Percentiles rank a stretch among this genome's conserved stretches.
phyloP scores from a whole-genome alignment of 139 green algal genomes.

The Chlorella sorokiniana region DNA sequence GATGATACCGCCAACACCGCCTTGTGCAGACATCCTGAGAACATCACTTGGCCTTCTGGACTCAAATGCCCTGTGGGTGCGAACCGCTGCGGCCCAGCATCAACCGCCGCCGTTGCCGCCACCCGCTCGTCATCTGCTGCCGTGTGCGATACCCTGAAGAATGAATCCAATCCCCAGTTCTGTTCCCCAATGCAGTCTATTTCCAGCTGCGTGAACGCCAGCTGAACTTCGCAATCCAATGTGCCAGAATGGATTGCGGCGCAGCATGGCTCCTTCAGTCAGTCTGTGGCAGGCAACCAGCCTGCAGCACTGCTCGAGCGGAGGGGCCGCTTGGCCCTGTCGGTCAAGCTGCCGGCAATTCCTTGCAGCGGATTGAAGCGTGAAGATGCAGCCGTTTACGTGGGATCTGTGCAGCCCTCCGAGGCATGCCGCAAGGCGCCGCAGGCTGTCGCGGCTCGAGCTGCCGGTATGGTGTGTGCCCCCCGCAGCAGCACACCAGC shows the following conservation, averaged over 20 bases:
- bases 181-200: conserved; percentile 4
- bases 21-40: no score
- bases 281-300: not conserved
- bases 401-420: not conserved
- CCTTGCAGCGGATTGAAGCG: not conserved
- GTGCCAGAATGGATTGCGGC: not conserved
- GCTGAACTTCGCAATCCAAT: not conserved
- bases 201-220: conserved; percentile 10
- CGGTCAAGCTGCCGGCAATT: not conserved
- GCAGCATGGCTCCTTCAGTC: not conserved
- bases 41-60: no score
- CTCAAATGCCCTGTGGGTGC: no score
- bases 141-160: no score
- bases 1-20: no score
- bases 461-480: not conserved
- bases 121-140: not conserved
- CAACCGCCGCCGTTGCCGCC: not conserved
- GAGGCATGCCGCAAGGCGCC: not conserved
- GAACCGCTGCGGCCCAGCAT: no score
- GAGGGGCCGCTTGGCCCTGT: not conserved
- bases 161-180: not conserved
- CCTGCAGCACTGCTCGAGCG: not conserved
- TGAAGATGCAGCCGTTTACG: not conserved
- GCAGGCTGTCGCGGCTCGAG: not conserved
- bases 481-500: not conserved